A percentile compares a stretch with the other conserved stretches of the same genome.
These are phyloP conservation scores for Suhomyces bolitotheri DNA, from an alignment of 1,139 yeast species.

Conservation along the genomic window DNA sequence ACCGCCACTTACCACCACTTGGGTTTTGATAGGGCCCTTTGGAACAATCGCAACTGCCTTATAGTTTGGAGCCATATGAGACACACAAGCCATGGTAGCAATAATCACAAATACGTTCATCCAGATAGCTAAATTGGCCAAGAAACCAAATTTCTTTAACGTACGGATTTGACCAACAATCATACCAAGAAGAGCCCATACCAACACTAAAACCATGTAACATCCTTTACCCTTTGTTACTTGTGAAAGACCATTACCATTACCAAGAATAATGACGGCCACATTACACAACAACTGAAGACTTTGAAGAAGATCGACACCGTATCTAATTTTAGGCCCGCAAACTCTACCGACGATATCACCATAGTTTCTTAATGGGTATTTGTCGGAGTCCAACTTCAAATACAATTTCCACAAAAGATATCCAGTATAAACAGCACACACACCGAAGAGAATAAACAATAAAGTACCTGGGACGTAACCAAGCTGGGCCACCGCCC, in stretches of 20 bases:
- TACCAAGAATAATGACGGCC: conserved; percentile 6
- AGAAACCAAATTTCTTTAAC: conserved; percentile 4
- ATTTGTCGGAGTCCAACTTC: conserved; percentile 3
- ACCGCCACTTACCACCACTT: conserved; percentile 1
- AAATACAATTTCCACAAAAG: conserved; percentile 3
- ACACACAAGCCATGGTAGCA: conserved; percentile 6
- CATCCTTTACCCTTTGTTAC: conserved; percentile 6
- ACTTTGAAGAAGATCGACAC: conserved; percentile 4
- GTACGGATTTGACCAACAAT: conserved; percentile 5
- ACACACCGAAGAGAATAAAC: conserved; percentile 2
- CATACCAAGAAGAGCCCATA: conserved; percentile 5
- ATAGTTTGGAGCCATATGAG: conserved; percentile 5
- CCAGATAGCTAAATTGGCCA: conserved; percentile 5
- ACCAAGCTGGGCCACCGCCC: conserved; percentile 4
- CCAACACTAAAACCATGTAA: conserved; percentile 3
- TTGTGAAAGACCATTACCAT: conserved; percentile 6
- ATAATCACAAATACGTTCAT: conserved; percentile 6
- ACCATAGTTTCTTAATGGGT: conserved; percentile 5
- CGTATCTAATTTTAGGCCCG: conserved; percentile 4
- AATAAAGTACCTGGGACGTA: conserved; percentile 4
- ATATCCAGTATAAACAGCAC: conserved; percentile 5
- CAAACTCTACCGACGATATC: conserved; percentile 6
- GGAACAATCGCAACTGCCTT: background rate
- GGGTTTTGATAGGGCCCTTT: conserved; percentile 2
- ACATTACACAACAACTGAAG: conserved; percentile 6